Percentiles rank a stretch among this genome's conserved stretches.
phyloP scores from a whole-genome alignment of 2,329 filamentous ascomycete genomes.

The Pestalotiopsis sp. region DNA sequence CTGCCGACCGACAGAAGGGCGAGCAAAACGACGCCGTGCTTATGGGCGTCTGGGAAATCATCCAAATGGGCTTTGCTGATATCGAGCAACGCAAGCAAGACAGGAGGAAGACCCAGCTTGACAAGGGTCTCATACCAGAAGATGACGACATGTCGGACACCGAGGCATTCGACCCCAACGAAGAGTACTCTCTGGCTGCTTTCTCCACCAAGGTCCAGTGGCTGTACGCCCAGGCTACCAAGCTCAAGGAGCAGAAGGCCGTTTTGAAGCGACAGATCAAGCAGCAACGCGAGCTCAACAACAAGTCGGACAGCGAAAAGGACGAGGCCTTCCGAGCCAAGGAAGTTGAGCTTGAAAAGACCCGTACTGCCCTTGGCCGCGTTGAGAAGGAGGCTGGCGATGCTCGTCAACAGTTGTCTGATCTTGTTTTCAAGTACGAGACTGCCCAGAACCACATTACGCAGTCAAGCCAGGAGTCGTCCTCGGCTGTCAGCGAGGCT shows the following conservation, averaged over 20 bases:
- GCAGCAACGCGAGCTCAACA: conserved; percentile 91
- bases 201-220: conserved; percentile 81
- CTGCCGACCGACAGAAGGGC: conserved; percentile 40
- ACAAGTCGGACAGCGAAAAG: conserved; percentile 76
- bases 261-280: conserved; percentile 92
- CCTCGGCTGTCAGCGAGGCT: conserved; percentile 35
- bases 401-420: conserved; percentile 52
- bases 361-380: conserved; percentile 26
- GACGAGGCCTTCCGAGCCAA: conserved; percentile 65
- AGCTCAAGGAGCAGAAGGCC: conserved; percentile 82
- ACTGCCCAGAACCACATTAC: conserved; percentile 35
- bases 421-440: conserved; percentile 51
- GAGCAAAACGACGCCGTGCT: conserved; percentile 61
- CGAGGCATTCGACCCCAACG: conserved; percentile 58
- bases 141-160: conserved; percentile 65
- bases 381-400: conserved; percentile 38
- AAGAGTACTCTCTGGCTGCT: conserved; percentile 71
- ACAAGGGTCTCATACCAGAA: conserved; percentile 61
- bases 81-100: conserved; percentile 57
- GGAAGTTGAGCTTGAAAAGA: conserved; percentile 56
- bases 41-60: conserved; percentile 58
- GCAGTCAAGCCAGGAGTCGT: conserved; percentile 34
- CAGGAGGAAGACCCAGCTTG: conserved; percentile 52
- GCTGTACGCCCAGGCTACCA: conserved; percentile 75
- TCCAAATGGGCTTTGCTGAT: conserved; percentile 57